Percentiles rank a stretch among this genome's conserved stretches.
Conservation (phyloP, 768 basidiomycete genomes). For the Tylopilus felleus region DNA sequence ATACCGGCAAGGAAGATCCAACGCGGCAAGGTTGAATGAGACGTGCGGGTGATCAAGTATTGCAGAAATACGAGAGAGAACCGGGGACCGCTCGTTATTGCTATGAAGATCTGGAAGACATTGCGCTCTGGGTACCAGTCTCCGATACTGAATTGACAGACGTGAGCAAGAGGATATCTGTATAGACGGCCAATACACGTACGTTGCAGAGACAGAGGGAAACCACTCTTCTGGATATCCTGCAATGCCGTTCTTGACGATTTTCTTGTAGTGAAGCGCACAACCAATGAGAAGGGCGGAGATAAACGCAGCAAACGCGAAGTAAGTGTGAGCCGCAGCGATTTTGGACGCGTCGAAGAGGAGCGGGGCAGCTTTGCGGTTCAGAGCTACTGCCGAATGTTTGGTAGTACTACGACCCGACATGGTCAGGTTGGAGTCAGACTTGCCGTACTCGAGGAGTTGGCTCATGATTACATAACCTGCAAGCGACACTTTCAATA, state of each 20-base stretch:
- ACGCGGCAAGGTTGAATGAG: constrained; percentile 42
- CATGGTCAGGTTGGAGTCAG: constrained; percentile 3
- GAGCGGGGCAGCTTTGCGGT: constrained; percentile 12
- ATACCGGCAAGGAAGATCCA: constrained; percentile 61
- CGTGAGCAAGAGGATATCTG: background rate
- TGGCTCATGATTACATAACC: background rate
- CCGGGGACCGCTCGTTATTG: constrained; percentile 81
- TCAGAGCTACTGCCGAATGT: background rate
- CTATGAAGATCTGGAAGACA: constrained; percentile 84
- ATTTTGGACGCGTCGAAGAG: constrained; percentile 49
- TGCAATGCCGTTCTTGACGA: constrained; percentile 82
- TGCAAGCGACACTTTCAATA: background rate
- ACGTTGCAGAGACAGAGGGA: constrained; percentile 87
- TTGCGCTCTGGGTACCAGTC: constrained; percentile 89
- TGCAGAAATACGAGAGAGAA: constrained; percentile 63
- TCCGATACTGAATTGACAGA: constrained; percentile 59
- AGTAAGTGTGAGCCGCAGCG: constrained; percentile 59
- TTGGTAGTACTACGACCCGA: constrained; percentile 14
- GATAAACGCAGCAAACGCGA: constrained; percentile 64
- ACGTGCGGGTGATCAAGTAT: constrained; percentile 53
- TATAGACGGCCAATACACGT: constrained; percentile 24
- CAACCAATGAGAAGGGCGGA: constrained; percentile 63
- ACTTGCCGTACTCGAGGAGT: too few relatives aligned
- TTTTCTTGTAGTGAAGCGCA: constrained; percentile 72
- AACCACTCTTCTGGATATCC: constrained; percentile 88